Evolutionary conservation across 805 yeast species (phyloP), one percentile per base, ranked within the genome.

Genomic region (Vanderwaltozyma polyspora): DNA sequence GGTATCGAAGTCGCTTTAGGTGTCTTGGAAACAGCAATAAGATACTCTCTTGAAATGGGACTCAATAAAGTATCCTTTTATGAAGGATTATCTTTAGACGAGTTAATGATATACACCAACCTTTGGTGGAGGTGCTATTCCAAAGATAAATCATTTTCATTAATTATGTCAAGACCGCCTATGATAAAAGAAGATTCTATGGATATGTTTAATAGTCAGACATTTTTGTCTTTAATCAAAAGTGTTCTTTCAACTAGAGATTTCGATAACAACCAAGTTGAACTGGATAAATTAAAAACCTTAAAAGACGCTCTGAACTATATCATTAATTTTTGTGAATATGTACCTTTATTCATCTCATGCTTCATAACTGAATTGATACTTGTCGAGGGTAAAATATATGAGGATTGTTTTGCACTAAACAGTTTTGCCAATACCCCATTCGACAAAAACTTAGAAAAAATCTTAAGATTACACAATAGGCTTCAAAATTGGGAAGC

Each of bases 1-100:
- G 63, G 67, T 19, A 52, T 67, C 1, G 72, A 70, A 26, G 55
- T 66, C 9, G 61, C 67, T 5, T 63, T 59, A 34, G 55, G 63
- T 32, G 43, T 73, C 13, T 48, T 64, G 4, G 49, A 72, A 2
- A 60, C 68, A 1, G 72, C 74, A 5, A 62, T 71, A 5, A 59
- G 77, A 40, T 66, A 64, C 40, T 79, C 79, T 0, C 70, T 67
- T 31, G 76, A 72, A 26, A 44, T 74, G 47, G 82, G 82, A 0
- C 56, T 79, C 6, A 73, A 77, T 42, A 55, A 74, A 34, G 52
- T 52, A 4, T 79, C 72, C 30, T 45, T 66, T 2, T 62, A 64
- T 33, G 43, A 51, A 3, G 60, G 64, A 1, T 39, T 71, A 13
- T 25, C 59, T 0, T 42, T 46, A 0, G 53, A 47, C 4, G 76